These are phyloP conservation scores for Trametes sp. DNA, from an alignment of 1,284 basidiomycete species.

Conservation along the genomic window DNA sequence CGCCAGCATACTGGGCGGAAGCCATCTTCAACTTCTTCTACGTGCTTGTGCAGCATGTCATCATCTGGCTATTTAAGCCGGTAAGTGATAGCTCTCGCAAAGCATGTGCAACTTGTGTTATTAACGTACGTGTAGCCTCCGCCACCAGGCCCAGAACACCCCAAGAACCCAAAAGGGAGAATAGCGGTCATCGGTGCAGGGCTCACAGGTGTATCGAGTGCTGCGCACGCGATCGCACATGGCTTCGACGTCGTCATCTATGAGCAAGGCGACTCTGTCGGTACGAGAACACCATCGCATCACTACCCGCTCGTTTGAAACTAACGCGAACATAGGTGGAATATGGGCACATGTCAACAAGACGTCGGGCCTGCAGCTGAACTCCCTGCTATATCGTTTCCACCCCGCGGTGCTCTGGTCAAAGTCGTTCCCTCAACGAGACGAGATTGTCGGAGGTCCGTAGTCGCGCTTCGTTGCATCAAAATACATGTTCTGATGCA, in stretches of 20 bases:
- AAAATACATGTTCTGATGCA: background rate
- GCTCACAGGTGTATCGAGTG: constrained; percentile 58
- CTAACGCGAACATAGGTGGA: constrained; percentile 47
- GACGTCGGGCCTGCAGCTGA: constrained; percentile 68
- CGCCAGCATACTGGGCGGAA: constrained; percentile 12
- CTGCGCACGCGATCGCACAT: constrained; percentile 59
- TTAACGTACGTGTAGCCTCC: constrained; percentile 24
- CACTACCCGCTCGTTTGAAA: constrained; percentile 27
- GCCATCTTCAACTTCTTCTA: constrained; percentile 38
- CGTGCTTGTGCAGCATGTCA: constrained; percentile 46
- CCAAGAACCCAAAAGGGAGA: constrained; percentile 46
- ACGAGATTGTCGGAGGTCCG: constrained; percentile 62
- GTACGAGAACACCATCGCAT: constrained; percentile 13
- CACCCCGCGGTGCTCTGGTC: constrained; percentile 57
- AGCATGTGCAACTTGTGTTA: background rate
- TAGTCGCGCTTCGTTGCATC: background rate
- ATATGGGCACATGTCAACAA: constrained; percentile 71
- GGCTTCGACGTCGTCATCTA: constrained; percentile 64
- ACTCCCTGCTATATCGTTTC: constrained; percentile 64
- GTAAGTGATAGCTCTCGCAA: constrained; percentile 32
- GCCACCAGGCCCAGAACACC: constrained; percentile 41
- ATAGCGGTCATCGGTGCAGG: constrained; percentile 63
- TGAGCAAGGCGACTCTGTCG: constrained; percentile 44
- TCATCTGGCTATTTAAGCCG: constrained; percentile 53
- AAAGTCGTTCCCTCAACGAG: constrained; percentile 55